Conservation (phyloP, 768 basidiomycete species). For the Gautieria morchelliformis region DNA sequence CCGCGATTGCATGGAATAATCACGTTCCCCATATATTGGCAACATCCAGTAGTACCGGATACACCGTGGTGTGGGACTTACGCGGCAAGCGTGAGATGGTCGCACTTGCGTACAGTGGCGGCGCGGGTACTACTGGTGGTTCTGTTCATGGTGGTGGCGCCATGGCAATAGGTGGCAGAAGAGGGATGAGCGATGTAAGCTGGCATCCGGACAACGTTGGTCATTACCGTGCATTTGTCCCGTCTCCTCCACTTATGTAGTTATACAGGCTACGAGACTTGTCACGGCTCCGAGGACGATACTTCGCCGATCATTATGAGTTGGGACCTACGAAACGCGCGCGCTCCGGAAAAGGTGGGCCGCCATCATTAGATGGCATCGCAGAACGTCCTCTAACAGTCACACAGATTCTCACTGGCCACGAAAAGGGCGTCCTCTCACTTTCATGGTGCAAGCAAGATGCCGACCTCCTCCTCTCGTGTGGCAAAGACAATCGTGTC, state of each 20-base stretch:
- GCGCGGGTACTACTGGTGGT: slow-evolving; percentile 60
- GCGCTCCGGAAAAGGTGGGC: slow-evolving; percentile 88
- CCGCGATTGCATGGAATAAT: slow-evolving; percentile 91
- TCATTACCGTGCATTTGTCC: slow-evolving; percentile 7
- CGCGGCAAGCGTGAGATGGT: slow-evolving; percentile 90
- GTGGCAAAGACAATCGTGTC: slow-evolving; percentile 94
- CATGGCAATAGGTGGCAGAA: slow-evolving; percentile 67
- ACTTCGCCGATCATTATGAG: slow-evolving; percentile 93
- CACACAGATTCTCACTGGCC: slow-evolving; percentile 79
- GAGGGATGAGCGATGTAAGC: slow-evolving; percentile 95
- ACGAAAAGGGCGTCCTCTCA: slow-evolving; percentile 92
- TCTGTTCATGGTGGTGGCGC: slow-evolving; percentile 39
- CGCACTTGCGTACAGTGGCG: slow-evolving; percentile 81
- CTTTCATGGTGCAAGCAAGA: slow-evolving; percentile 97
- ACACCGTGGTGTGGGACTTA: slow-evolving; percentile 96
- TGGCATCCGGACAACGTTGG: slow-evolving; percentile 96
- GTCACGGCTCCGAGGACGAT: slow-evolving; percentile 97
- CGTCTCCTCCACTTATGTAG: slow-evolving; percentile 10
- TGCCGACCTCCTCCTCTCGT: slow-evolving; percentile 82
- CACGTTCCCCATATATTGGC: slow-evolving; percentile 92
- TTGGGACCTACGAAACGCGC: slow-evolving; percentile 97
- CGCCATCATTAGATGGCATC: background rate
- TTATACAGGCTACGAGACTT: slow-evolving; percentile 77
- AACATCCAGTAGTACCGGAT: slow-evolving; percentile 86
- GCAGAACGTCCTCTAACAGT: slow-evolving; percentile 1